phyloP scores from a whole-genome alignment of 2,329 filamentous ascomycete species.

The Thelonectria rubi region DNA sequence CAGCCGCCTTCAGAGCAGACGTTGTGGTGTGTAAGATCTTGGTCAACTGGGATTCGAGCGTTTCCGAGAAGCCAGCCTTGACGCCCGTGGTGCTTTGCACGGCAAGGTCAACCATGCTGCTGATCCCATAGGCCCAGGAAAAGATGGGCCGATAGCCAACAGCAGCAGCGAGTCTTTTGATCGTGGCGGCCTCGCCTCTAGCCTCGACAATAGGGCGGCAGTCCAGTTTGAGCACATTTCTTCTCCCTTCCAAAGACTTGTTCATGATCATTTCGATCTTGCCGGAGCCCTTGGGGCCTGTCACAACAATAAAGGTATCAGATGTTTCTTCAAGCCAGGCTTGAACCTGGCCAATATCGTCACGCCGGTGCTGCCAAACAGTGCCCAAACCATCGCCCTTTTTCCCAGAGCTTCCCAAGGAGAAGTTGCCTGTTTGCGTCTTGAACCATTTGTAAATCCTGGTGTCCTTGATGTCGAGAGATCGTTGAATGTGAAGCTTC shows the following conservation, averaged over 20 bases:
- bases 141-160: conserved; percentile 95
- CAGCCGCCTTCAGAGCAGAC: conserved; percentile 79
- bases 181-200: conserved; percentile 85
- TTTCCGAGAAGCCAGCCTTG: conserved; percentile 94
- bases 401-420: conserved; percentile 63
- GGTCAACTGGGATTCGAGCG: conserved; percentile 84
- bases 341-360: conserved; percentile 82
- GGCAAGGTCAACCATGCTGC: conserved; percentile 89
- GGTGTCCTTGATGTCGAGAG: conserved; percentile 78
- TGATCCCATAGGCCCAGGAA: conserved; percentile 95
- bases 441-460: conserved; percentile 83
- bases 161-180: conserved; percentile 79
- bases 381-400: conserved; percentile 78
- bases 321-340: conserved; percentile 88
- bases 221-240: conserved; percentile 85
- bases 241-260: conserved; percentile 79
- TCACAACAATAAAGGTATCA: conserved; percentile 92
- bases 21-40: conserved; percentile 91
- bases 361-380: conserved; percentile 87
- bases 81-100: conserved; percentile 93
- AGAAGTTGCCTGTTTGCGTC: conserved; percentile 67
- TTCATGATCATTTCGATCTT: conserved; percentile 90
- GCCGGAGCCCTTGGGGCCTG: conserved; percentile 89
- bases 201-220: conserved; percentile 95
- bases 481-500: conserved; percentile 83